These are phyloP conservation scores for Orobanche coerulescens DNA, from an alignment of 257 asterid species.

Conservation along the genomic window DNA sequence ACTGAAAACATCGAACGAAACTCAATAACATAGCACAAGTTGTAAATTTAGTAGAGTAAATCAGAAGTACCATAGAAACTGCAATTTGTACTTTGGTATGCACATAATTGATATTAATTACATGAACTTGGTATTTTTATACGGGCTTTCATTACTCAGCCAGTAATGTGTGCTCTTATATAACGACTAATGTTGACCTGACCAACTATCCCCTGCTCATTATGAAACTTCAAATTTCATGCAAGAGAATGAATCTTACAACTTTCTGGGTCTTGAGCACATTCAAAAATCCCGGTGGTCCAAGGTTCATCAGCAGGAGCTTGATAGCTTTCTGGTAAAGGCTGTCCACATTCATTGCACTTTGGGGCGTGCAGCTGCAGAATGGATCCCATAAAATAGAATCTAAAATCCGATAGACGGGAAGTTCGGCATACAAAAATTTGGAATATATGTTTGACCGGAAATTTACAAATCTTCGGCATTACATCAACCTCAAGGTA, in stretches of 20 bases:
- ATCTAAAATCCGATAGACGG: not conserved
- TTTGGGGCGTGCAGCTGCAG: conserved; percentile 55
- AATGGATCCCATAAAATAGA: conserved; percentile 14
- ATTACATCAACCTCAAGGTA: not conserved
- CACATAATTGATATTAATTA: not conserved
- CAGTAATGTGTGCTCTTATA: not conserved
- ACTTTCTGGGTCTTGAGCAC: conserved; percentile 64
- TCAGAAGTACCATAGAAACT: too few relatives aligned
- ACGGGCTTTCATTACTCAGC: not conserved
- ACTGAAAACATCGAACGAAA: too few relatives aligned
- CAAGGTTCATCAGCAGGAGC: conserved; percentile 89
- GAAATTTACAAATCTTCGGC: not conserved
- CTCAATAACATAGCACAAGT: too few relatives aligned
- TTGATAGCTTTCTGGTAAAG: conserved; percentile 81
- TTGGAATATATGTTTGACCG: not conserved
- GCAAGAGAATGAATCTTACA: conserved; percentile 38
- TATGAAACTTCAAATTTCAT: conserved; percentile 2
- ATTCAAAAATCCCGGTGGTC: conserved; percentile 71
- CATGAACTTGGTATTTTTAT: not conserved
- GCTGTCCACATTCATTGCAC: conserved; percentile 83
- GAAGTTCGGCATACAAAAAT: not conserved
- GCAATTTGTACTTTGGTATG: not conserved
- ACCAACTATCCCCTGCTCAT: not conserved
- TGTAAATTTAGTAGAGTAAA: too few relatives aligned
- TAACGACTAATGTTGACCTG: not conserved